Evolutionary conservation across 2,329 filamentous ascomycete species (phyloP), one percentile per base, ranked within the genome.

Genomic region (Aspergillus pseudonomiae): DNA sequence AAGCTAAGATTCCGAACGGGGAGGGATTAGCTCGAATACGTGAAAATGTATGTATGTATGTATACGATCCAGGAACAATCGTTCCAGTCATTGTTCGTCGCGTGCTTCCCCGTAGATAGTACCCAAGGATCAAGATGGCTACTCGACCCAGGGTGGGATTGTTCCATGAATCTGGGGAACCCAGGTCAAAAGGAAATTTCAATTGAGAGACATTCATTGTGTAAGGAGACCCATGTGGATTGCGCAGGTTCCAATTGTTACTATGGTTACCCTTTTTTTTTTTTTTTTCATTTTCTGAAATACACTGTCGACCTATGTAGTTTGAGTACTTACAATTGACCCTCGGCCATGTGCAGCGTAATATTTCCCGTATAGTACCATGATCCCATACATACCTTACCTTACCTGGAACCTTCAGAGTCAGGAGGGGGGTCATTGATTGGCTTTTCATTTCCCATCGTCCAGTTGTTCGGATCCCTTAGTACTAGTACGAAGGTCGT

Each of bases 161-260:
- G 12, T 52, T 52, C 24, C 26, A 52, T 52, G 28, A 32, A 52
- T 52, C 45, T 48, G 21, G 48, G 48, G 48, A 28, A 52, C 7
- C 26, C 11, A 54, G 32, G 11, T 30, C 32, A 36, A 54, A 7
- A 34, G 32, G 24, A 53, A 26, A 36, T 36, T 39, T 54, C 30
- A 54, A 39, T 36, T 41, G 30, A 54, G 52, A 55, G 32, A 55
- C 52, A 55, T 26, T 39, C 14, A 48, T 59, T 60, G 58, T 54
- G 58, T 54, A 60, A 60, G 58, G 58, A 32, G 50, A 53, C 24
- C 21, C 52, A 55, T 39, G 32, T 39, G 52, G 52, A 55, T 55
- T 53, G 21, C 36, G 34, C 36, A 39, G 32, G 52, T 55, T 39
- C 48, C 58, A 54, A 26, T 32, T 45, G 58, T 60, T 60, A 60